Evolutionary conservation across 2,329 filamentous ascomycete genomes (phyloP).

Genomic region (Colletotrichum limetticola): DNA sequence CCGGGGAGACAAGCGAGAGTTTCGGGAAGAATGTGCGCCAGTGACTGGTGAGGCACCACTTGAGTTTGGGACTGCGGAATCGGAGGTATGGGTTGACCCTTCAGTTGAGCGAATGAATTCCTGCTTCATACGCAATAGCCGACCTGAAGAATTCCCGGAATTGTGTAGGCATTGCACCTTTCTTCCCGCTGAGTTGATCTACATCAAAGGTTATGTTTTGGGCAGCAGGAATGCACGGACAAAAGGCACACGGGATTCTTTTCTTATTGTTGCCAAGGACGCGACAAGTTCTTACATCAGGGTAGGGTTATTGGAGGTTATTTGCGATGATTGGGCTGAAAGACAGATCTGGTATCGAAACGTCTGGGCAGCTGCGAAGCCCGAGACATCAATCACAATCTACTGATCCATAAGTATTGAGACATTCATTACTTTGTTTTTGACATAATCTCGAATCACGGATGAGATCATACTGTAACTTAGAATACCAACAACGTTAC

Average conservation of each 20-base stretch:
- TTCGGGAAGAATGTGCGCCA: background rate
- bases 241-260: constrained; percentile 3
- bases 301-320: background rate
- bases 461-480: too few relatives aligned
- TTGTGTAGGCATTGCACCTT: background rate
- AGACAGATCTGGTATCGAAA: background rate
- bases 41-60: background rate
- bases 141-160: too few relatives aligned
- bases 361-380: background rate
- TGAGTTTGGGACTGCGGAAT: background rate
- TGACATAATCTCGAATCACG: too few relatives aligned
- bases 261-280: background rate
- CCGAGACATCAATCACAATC: background rate
- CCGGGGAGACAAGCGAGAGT: background rate
- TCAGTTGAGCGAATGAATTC: background rate
- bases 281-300: background rate
- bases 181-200: background rate
- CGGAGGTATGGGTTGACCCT: constrained; percentile 10
- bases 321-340: background rate
- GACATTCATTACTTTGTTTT: too few relatives aligned
- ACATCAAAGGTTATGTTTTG: background rate
- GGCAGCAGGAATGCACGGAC: background rate
- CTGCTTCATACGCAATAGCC: background rate
- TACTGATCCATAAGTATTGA: background rate
- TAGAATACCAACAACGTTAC: too few relatives aligned